Base-by-base conservation (phyloP, 805 yeast species). In the Suhomyces prunicola region DNA sequence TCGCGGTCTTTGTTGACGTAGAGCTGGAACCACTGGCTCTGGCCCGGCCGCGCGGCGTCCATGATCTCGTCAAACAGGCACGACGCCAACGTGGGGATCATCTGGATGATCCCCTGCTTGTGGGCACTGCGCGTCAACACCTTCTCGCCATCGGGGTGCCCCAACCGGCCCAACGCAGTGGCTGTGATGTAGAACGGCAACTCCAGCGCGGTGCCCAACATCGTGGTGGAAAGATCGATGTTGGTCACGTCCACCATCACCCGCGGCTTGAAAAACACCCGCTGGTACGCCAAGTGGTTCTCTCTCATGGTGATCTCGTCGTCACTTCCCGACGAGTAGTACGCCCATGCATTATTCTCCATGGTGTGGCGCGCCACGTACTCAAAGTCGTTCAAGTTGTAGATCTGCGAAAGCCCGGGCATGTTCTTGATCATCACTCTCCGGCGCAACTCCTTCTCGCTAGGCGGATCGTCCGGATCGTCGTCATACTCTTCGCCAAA, bases 31-130 rank as follows among this genome's bases (percentile, higher is more conserved):
- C 82, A 78, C 50, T 78, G 81, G 15, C 72, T 66, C 52, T 71
- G 76, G 40, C 77, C 77, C 12, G 81, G 83, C 1, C 70, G 71
- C 29, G 87, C 85, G 5, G 86, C 88, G 53, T 82, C 90, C 3
- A 86, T 82, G 55, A 91, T 88, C 66, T 91, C 97, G 60, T 90
- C 94, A 57, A 90, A 79, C 2, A 96, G 84, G 66, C 91, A 89
- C 5, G 96, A 88, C 0, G 97, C 93, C 60, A 90, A 76, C 1
- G 97, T 92, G 5, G 97, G 92, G 53, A 92, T 86, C 98, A 92
- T 92, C 70, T 92, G 97, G 52, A 87, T 83, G 31, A 85, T 60
- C 15, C 64, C 83, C 52, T 88, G 87, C 52, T 79, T 77, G 41
- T 84, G 90, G 27, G 96, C 88, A n/a, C 90, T 90, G 63, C 86